Base-by-base conservation (phyloP, 1,139 yeast genomes). In the Geotrichum reessii region DNA sequence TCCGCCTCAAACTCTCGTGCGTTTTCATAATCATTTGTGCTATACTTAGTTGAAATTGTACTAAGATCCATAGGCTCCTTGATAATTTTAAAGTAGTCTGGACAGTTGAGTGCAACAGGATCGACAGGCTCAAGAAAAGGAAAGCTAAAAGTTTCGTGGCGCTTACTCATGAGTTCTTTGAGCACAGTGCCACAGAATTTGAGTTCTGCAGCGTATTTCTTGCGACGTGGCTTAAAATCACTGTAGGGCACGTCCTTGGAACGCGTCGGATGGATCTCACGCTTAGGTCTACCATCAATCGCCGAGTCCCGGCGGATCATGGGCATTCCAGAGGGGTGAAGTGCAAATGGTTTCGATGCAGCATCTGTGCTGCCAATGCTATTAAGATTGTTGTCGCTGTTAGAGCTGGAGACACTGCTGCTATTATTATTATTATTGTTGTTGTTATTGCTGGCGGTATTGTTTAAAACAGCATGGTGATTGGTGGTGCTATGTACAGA, bases 211-310 rank as follows among this genome's bases (percentile, higher is more conserved):
- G 95, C 96, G 72, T 80, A 85, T 77, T 90, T 93, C 81, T 93
- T 92, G 73, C 90, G 88, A 64, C 95, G 83, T 53, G 98, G 99
- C 70, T 95, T 83, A 59, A 69, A 65, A 69, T 90, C 97, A 37
- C 73, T 72, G 68, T 90, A 90, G 2, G 96, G 96, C 71, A 92
- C 82, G 71, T 93, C 98, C 70, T 90, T 90, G 19, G 97, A 88
- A 69, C 88, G 87, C 57, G 99, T 99, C 2, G 99, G 99, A 70
- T 92, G 97, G 55, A 93, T 90, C 67, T 91, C 95, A 66, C 99
- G 83, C 75, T 92, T 92, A 50, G 99, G 98, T 65, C 99, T 81
- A 49, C 85, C 85, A 52, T 77, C 81, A 2, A 78, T 79, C n/a
- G 79, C 74, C 5, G 82, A 76, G 56, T 83, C 90, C 60, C 95